Percentiles rank a stretch among this genome's conserved stretches.
These are phyloP conservation scores for Fusarium marasasianum DNA, from an alignment of 2,329 filamentous ascomycete genomes.

Conservation along the genomic window DNA sequence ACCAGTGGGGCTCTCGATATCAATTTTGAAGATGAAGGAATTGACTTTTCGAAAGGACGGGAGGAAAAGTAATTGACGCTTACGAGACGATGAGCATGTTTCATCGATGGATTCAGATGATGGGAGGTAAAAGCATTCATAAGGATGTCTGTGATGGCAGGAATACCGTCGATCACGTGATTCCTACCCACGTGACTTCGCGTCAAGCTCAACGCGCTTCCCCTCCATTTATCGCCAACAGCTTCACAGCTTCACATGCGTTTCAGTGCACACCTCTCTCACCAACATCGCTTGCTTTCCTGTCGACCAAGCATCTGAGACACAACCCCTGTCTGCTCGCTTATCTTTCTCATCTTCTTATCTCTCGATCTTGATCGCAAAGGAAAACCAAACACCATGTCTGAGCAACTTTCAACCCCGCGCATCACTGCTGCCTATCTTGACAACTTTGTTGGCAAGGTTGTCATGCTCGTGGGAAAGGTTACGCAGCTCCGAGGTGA, in stretches of 20 bases:
- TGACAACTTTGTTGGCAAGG: conserved; percentile 75
- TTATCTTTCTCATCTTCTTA: not conserved
- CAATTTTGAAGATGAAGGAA: not conserved
- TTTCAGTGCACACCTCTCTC: not conserved
- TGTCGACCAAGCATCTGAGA: not conserved
- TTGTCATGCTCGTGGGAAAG: conserved; percentile 86
- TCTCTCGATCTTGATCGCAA: not conserved
- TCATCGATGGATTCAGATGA: not conserved
- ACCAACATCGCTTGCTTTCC: not conserved
- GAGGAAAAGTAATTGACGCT: not conserved
- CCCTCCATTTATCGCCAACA: conserved; percentile 25
- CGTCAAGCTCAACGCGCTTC: conserved; percentile 30
- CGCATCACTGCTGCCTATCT: conserved; percentile 86
- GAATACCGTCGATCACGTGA: not conserved
- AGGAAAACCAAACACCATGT: conserved; percentile 60
- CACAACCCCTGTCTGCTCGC: not conserved
- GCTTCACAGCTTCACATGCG: conserved; percentile 11
- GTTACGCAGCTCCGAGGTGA: conserved; percentile 86
- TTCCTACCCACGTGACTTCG: conserved; percentile 25
- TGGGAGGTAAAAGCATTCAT: not conserved
- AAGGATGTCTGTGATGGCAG: not conserved
- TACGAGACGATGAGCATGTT: not conserved
- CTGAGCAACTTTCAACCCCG: conserved; percentile 73
- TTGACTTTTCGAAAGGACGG: not conserved
- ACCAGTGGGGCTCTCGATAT: not conserved